Percentiles rank a stretch among this genome's conserved stretches.
These are phyloP conservation scores for Hagleromyces aurorensis DNA, from an alignment of 805 yeast genomes.

Conservation along the genomic window DNA sequence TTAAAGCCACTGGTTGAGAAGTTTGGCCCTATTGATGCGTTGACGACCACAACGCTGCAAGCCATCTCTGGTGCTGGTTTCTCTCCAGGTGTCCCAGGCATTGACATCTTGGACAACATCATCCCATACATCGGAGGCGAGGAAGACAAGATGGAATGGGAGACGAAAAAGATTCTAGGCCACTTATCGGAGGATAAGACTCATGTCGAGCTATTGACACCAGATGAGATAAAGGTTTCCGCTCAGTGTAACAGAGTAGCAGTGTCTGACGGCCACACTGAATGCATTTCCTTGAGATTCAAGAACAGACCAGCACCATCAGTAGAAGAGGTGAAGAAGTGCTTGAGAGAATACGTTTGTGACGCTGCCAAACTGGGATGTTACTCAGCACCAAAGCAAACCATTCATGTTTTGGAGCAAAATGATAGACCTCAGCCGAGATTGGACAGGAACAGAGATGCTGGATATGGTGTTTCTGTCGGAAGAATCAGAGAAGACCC, in stretches of 20 bases:
- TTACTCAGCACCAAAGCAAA: conserved; percentile 85
- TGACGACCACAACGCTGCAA: conserved; percentile 88
- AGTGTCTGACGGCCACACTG: conserved; percentile 97
- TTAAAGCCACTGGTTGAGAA: conserved; percentile 84
- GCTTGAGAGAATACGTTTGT: conserved; percentile 65
- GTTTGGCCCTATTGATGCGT: conserved; percentile 83
- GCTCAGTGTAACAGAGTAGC: conserved; percentile 98
- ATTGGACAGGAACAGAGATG: conserved; percentile 91
- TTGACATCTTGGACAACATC: conserved; percentile 88
- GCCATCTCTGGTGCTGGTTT: conserved; percentile 98
- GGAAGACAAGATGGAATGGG: conserved; percentile 98
- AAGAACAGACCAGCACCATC: conserved; percentile 78
- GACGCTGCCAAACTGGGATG: conserved; percentile 78
- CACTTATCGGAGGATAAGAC: conserved; percentile 41
- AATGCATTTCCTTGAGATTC: conserved; percentile 82
- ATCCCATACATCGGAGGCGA: conserved; percentile 95
- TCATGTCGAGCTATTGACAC: conserved; percentile 50
- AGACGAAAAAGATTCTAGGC: conserved; percentile 91
- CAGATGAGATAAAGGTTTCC: conserved; percentile 72
- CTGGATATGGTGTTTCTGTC: conserved; percentile 88
- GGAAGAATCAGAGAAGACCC: conserved; percentile 94
- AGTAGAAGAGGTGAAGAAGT: conserved; percentile 66
- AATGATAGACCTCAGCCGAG: conserved; percentile 96
- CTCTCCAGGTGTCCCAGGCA: conserved; percentile 95
- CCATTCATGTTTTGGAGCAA: conserved; percentile 88